Evolutionary conservation across 1,284 basidiomycete species (phyloP).

Genomic region (Hortiboletus rubellus): DNA sequence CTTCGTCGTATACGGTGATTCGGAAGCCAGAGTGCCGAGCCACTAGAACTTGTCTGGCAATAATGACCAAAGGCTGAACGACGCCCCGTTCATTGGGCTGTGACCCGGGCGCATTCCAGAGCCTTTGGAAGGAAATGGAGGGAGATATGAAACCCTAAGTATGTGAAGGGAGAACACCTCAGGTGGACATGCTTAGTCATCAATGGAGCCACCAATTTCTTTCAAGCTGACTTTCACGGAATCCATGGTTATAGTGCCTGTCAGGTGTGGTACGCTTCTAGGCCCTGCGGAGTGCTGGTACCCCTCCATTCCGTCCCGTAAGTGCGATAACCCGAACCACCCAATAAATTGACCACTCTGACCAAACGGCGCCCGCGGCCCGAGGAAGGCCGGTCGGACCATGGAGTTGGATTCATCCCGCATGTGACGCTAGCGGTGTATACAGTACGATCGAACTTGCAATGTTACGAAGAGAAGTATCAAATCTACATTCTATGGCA

Average conservation of each 20-base stretch:
- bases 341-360: no score
- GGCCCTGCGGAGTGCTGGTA: slow-evolving; percentile 1
- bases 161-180: neutral
- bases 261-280: neutral
- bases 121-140: neutral
- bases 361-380: neutral
- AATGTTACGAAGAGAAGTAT: slow-evolving; percentile 9
- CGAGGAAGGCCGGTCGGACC: slow-evolving; percentile 23
- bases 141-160: slow-evolving; percentile 6
- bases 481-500: slow-evolving; percentile 16
- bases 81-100: neutral
- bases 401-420: slow-evolving; percentile 3
- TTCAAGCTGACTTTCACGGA: slow-evolving; percentile 25
- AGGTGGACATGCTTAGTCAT: slow-evolving; percentile 24
- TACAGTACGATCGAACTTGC: neutral
- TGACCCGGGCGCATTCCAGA: neutral
- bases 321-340: slow-evolving; percentile 7
- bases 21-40: slow-evolving; percentile 10
- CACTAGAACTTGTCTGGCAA: neutral
- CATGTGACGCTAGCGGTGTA: neutral
- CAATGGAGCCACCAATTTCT: neutral
- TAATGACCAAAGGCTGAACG: neutral
- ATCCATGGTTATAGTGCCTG: neutral
- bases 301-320: slow-evolving; percentile 12
- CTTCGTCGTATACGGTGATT: neutral